These are phyloP conservation scores for Aegilops sharonensis DNA, from an alignment of 176 grass and related monocot genomes.

Conservation along the genomic window DNA sequence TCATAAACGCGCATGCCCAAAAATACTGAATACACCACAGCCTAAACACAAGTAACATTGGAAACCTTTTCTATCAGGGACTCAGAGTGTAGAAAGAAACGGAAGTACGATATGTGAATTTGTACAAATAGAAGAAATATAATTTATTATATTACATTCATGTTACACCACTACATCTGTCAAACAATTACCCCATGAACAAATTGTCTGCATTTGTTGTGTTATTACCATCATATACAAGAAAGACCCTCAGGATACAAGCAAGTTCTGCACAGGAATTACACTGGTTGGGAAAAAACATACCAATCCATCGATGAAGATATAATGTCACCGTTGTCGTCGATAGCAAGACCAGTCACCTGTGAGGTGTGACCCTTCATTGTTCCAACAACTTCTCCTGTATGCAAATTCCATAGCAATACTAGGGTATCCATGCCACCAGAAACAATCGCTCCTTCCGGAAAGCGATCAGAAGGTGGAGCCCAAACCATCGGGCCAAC, in stretches of 20 bases:
- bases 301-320: conserved; percentile 98
- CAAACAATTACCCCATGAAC: neutral
- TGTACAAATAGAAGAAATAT: conserved; percentile 7
- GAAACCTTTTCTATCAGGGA: neutral
- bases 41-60: neutral
- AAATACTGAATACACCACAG: neutral
- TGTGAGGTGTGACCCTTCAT: conserved; percentile 87
- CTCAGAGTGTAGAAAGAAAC: neutral
- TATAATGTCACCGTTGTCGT: conserved; percentile 85
- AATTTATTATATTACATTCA: conserved; percentile 17
- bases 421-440: conserved; percentile 91
- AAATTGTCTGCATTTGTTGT: neutral
- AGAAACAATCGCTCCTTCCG: conserved; percentile 83
- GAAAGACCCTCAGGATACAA: neutral
- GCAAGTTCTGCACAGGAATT: neutral
- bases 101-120: neutral
- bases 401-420: conserved; percentile 69
- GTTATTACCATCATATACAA: conserved; percentile 2
- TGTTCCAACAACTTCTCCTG: conserved; percentile 60
- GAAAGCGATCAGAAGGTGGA: conserved; percentile 58
- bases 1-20: neutral
- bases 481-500: conserved; percentile 90
- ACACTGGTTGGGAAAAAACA: neutral
- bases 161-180: neutral
- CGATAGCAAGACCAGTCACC: conserved; percentile 79